Base-by-base conservation (phyloP, 2,329 filamentous ascomycete species). In the Fusarium denticulatum region DNA sequence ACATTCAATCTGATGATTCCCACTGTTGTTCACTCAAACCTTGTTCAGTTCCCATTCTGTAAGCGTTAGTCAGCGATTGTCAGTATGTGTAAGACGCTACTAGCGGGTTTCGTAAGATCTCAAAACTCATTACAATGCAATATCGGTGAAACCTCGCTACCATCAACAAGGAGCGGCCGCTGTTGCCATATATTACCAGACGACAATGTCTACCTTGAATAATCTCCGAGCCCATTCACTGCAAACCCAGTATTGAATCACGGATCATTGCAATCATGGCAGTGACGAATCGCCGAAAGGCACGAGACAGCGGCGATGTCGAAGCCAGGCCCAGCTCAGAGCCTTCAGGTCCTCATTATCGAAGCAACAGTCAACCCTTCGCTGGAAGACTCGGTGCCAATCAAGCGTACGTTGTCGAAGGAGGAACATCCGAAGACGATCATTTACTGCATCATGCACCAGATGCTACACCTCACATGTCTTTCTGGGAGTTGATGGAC, bases 381-480 rank as follows among this genome's bases (percentile, higher is more conserved):
- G 75, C 75, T 22, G 75, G 75, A 3, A 64, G 75, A 24, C 57
- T 77, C 0, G 75, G 75, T 18, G 75, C 69, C 6, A 77, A 77
- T 18, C 75, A 77, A 5, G 64, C 71, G 0, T 69, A 57, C 15
- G 65, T 67, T 1, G 4, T 74, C 1, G 60, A 73, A 20, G 45
- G 39, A 0, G 36, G 12, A 9, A 52, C 59, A 0, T 52, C 69
- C 0, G 60, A 64, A 10, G 49, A 77, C 20, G 66, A 67, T 6
- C 68, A 60, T 7, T 16, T 75, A 58, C 76, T 69, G 57, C 78
- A 82, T 43, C 76, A 76, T 26, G 74, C 81, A 16, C 84, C 84
- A 0, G 84, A 85, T 73, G 83, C 84, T 15, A 82, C 82, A 18
- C 83, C 84, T 10, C 81, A 79, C 32, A 82, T 85, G 80, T 78